Evolutionary conservation across 352 stramenopile genomes (phyloP).

Genomic region (Pythium plurisporium): DNA sequence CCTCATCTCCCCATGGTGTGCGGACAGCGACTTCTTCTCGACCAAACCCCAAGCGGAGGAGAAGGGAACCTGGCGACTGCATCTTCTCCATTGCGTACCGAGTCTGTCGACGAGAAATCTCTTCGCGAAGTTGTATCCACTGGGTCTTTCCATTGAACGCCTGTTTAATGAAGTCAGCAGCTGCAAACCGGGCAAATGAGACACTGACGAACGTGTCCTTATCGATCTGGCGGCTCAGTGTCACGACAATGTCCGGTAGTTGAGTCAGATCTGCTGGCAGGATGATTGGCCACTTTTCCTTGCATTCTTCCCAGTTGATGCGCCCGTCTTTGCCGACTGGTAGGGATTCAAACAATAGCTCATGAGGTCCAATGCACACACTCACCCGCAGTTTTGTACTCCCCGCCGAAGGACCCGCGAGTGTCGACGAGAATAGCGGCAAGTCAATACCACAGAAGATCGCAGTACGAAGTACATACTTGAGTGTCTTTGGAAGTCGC

Average conservation of each 20-base stretch:
- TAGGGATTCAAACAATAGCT: constrained; percentile 49
- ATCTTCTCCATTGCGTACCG: constrained; percentile 45
- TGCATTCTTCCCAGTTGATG: constrained; percentile 46
- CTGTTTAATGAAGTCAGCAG: constrained; percentile 34
- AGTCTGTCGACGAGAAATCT: constrained; percentile 53
- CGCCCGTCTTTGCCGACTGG: constrained; percentile 39
- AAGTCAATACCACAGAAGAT: constrained; percentile 59
- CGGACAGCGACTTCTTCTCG: constrained; percentile 60
- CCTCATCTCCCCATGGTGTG: constrained; percentile 44
- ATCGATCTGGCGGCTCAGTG: constrained; percentile 49
- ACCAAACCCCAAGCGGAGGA: constrained; percentile 62
- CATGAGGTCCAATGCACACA: constrained; percentile 40
- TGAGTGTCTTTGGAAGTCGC: constrained; percentile 40
- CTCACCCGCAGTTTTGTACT: constrained; percentile 41
- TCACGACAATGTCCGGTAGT: constrained; percentile 64
- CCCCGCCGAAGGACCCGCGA: constrained; percentile 9
- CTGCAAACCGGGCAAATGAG: constrained; percentile 42
- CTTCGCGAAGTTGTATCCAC: constrained; percentile 60
- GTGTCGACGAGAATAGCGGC: constrained; percentile 20
- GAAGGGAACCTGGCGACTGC: constrained; percentile 43
- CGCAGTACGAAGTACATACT: constrained; percentile 59
- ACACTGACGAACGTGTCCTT: constrained; percentile 60
- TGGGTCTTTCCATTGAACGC: constrained; percentile 41
- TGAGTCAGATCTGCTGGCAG: constrained; percentile 65
- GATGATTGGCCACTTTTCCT: constrained; percentile 45